Conservation (phyloP, 73 alveolate genomes). For the Uronychia setigera region DNA sequence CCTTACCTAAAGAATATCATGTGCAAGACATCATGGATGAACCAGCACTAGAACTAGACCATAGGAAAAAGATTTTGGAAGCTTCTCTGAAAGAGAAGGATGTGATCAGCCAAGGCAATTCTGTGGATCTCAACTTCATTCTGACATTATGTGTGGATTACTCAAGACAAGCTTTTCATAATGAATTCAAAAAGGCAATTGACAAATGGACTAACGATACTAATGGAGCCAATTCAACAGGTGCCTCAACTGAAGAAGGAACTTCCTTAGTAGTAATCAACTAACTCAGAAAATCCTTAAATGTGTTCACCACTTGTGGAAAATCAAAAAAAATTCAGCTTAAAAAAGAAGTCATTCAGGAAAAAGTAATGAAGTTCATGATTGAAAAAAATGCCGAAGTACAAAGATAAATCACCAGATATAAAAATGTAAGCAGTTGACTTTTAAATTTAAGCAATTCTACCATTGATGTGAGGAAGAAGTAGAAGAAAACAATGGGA, state of each 20-base stretch:
- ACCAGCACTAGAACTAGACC: background rate
- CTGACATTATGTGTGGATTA: background rate
- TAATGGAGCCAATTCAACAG: background rate
- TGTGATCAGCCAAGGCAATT: background rate
- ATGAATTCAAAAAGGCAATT: background rate
- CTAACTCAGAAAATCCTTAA: background rate
- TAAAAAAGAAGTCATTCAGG: background rate
- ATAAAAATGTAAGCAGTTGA: background rate
- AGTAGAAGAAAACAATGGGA: no score
- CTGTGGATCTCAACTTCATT: background rate
- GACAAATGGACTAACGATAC: background rate
- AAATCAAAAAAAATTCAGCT: background rate
- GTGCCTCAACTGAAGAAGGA: background rate
- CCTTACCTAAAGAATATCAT: background rate
- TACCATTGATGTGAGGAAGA: no score
- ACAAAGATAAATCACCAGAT: background rate
- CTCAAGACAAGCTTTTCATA: background rate
- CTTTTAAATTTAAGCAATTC: no score
- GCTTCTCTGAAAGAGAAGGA: conserved; percentile 2
- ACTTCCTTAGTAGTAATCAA: background rate
- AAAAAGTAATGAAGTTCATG: background rate
- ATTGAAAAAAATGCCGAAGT: background rate
- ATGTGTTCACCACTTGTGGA: background rate
- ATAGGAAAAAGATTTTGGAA: background rate
- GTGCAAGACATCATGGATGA: background rate